A percentile compares a stretch with the other conserved stretches of the same genome.
These are phyloP conservation scores for Lojkania enalia DNA, from an alignment of 2,329 filamentous ascomycete species.

Conservation along the genomic window DNA sequence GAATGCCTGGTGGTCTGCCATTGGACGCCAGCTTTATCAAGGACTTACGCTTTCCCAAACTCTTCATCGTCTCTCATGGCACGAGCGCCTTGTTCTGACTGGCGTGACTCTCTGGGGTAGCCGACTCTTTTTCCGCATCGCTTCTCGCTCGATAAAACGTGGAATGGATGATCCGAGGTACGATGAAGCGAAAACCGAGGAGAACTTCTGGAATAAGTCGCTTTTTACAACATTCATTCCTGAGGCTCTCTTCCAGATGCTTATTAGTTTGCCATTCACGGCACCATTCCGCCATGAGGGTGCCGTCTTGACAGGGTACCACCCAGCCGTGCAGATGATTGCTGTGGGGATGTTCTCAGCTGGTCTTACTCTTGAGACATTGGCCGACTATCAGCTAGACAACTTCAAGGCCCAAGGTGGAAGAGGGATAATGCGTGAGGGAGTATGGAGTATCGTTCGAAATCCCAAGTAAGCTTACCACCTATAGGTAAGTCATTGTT, in stretches of 20 bases:
- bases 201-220: conserved; percentile 61
- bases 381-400: conserved; percentile 62
- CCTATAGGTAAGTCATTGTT: background rate
- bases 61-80: conserved; percentile 54
- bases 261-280: conserved; percentile 62
- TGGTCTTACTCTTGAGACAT: conserved; percentile 59
- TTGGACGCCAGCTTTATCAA: conserved; percentile 56
- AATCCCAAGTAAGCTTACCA: conserved; percentile 62
- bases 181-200: conserved; percentile 54
- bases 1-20: conserved; percentile 64
- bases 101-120: conserved; percentile 63
- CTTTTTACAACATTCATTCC: conserved; percentile 60
- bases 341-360: conserved; percentile 60
- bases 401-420: conserved; percentile 52
- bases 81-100: conserved; percentile 59
- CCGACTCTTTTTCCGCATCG: conserved; percentile 60
- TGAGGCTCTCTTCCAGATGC: conserved; percentile 59
- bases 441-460: conserved; percentile 64
- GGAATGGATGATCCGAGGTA: conserved; percentile 62
- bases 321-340: conserved; percentile 38
- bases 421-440: conserved; percentile 54
- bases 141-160: conserved; percentile 52
- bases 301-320: conserved; percentile 43
- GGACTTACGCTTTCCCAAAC: conserved; percentile 53
- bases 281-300: conserved; percentile 56